phyloP scores from a whole-genome alignment of 257 asterid genomes.

The Linaria vulgaris region DNA sequence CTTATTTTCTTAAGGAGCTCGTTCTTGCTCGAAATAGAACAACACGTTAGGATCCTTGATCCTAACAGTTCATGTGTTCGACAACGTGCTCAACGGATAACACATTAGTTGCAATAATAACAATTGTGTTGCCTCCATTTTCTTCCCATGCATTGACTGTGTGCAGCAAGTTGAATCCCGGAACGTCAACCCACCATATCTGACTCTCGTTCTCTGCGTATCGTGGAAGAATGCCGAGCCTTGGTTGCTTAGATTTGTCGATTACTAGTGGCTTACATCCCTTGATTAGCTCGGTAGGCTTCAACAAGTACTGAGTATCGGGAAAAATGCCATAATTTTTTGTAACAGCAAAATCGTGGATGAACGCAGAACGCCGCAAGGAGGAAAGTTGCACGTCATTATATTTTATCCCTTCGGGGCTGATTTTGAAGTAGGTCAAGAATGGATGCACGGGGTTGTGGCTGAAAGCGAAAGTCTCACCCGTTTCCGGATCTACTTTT shows the following conservation, averaged over 20 bases:
- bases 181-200: slow-evolving; percentile 56
- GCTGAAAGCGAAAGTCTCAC: slow-evolving; percentile 60
- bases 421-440: slow-evolving; percentile 39
- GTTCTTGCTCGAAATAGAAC: too few species aligned
- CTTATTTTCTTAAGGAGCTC: too few species aligned
- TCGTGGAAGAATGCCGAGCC: slow-evolving; percentile 55
- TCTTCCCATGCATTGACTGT: slow-evolving; percentile 71
- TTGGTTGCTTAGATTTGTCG: slow-evolving; percentile 41
- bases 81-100: slow-evolving; percentile 46
- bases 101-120: slow-evolving; percentile 54
- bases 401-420: slow-evolving; percentile 39
- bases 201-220: slow-evolving; percentile 47
- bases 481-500: slow-evolving; percentile 45
- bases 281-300: slow-evolving; percentile 33
- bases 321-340: slow-evolving; percentile 52
- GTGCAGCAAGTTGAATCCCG: slow-evolving; percentile 54
- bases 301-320: slow-evolving; percentile 47
- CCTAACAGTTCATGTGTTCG: slow-evolving; percentile 52
- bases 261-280: slow-evolving; percentile 46
- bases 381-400: slow-evolving; percentile 50
- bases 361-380: slow-evolving; percentile 29
- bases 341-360: slow-evolving; percentile 64
- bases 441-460: slow-evolving; percentile 47
- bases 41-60: too few species aligned
- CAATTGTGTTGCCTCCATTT: slow-evolving; percentile 54